phyloP scores from a whole-genome alignment of 129 eudicot species.

The Escallonia herrerae region DNA sequence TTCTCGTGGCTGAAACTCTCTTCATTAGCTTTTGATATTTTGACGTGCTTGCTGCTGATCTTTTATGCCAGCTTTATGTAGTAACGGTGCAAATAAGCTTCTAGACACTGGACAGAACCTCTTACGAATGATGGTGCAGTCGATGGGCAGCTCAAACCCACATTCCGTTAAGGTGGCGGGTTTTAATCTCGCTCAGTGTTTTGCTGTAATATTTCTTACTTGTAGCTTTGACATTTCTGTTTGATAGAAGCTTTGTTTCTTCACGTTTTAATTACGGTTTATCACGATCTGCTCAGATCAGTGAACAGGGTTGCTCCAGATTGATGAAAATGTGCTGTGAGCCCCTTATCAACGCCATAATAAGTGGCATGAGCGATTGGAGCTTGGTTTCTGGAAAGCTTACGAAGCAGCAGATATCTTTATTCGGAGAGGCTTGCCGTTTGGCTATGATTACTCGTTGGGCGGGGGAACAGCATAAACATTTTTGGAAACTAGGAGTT shows the following conservation, averaged over 20 bases:
- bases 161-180: conserved; percentile 46
- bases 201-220: conserved; percentile 37
- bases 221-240: conserved; percentile 2
- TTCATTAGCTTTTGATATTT: conserved; percentile 1
- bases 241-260: background rate
- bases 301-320: conserved; percentile 44
- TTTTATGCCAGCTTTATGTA: conserved; percentile 69
- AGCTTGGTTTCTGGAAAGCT: conserved; percentile 36
- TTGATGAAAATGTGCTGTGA: conserved; percentile 45
- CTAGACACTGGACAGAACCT: conserved; percentile 41
- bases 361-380: conserved; percentile 35
- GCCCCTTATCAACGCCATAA: conserved; percentile 51
- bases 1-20: conserved; percentile 12
- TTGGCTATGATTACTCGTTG: conserved; percentile 66
- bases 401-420: conserved; percentile 36
- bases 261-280: background rate
- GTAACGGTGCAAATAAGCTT: conserved; percentile 66
- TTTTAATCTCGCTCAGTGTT: conserved; percentile 54
- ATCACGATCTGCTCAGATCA: conserved; percentile 35
- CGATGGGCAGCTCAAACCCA: conserved; percentile 43
- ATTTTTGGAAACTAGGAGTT: conserved; percentile 64
- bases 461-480: conserved; percentile 72
- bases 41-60: conserved; percentile 26
- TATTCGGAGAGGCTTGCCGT: conserved; percentile 60
- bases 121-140: conserved; percentile 45